These are phyloP conservation scores for Pestalotiopsis sp. DNA, from an alignment of 2,329 filamentous ascomycete species.

Conservation along the genomic window DNA sequence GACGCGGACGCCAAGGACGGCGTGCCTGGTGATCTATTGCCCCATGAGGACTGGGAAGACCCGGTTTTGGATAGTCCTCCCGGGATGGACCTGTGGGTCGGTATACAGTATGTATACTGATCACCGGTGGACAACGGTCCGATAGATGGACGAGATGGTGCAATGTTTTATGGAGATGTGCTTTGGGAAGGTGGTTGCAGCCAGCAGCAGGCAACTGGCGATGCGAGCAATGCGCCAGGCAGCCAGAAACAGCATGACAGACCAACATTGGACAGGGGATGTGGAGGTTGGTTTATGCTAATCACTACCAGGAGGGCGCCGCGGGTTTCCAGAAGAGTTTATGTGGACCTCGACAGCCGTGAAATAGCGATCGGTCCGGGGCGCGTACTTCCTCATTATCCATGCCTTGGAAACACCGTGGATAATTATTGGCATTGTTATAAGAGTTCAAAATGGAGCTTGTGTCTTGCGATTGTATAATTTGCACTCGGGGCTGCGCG, in stretches of 20 bases:
- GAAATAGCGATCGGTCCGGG: background rate
- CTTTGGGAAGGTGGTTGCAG: background rate
- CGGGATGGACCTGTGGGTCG: background rate
- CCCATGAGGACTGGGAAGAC: background rate
- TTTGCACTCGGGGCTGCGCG: background rate
- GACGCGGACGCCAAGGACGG: background rate
- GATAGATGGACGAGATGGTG: background rate
- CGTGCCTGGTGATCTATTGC: constrained; percentile 4
- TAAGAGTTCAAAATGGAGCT: background rate
- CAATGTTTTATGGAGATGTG: background rate
- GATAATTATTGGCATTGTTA: background rate
- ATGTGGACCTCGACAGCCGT: background rate
- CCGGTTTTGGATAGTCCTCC: background rate
- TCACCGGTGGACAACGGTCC: background rate
- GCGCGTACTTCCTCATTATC: background rate
- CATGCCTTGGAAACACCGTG: background rate
- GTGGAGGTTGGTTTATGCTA: background rate
- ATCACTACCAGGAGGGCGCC: background rate
- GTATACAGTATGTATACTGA: background rate
- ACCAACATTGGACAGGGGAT: background rate
- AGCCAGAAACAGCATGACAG: background rate
- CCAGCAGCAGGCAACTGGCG: no score
- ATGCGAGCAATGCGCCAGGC: background rate
- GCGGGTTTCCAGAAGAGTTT: background rate
- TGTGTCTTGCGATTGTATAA: background rate